Percentiles rank a stretch among this genome's conserved stretches.
Evolutionary conservation across 2,329 filamentous ascomycete genomes (phyloP).

Genomic region (Ceratocystis cubensis): DNA sequence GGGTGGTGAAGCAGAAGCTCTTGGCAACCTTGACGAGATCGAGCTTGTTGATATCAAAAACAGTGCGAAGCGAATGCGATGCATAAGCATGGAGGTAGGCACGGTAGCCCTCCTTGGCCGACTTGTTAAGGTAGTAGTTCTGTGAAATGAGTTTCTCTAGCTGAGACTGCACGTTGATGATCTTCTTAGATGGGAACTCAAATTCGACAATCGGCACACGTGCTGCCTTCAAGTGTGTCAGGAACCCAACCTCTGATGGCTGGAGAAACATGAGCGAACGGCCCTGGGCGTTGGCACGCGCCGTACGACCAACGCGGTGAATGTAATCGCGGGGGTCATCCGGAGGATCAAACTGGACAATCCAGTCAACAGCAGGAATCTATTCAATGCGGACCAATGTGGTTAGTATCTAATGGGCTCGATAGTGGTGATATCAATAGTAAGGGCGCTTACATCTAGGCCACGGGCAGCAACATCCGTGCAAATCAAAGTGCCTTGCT

Average conservation of each 20-base stretch:
- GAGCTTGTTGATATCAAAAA: constrained; percentile 71
- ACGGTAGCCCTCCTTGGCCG: constrained; percentile 63
- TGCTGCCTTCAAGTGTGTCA: constrained; percentile 80
- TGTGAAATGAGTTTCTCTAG: constrained; percentile 86
- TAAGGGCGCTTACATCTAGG: constrained; percentile 55
- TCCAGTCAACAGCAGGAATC: constrained; percentile 93
- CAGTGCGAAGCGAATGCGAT: constrained; percentile 46
- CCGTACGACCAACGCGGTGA: constrained; percentile 90
- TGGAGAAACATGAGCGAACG: constrained; percentile 87
- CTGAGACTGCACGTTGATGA: constrained; percentile 79
- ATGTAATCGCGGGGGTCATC: constrained; percentile 88
- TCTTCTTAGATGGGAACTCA: constrained; percentile 84
- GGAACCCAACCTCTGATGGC: constrained; percentile 82
- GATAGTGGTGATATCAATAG: not conserved
- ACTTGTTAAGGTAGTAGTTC: constrained; percentile 96
- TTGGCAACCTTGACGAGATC: constrained; percentile 75
- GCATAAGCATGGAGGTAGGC: constrained; percentile 94
- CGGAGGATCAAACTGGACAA: constrained; percentile 88
- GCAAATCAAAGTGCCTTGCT: constrained; percentile 79
- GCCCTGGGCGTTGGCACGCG: constrained; percentile 69
- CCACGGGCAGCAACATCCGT: constrained; percentile 94
- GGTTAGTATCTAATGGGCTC: not conserved
- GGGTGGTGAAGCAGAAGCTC: constrained; percentile 66
- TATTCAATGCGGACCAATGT: constrained; percentile 25
- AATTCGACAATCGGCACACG: constrained; percentile 92